phyloP scores from a whole-genome alignment of 2,329 filamentous ascomycete species.

The Karstenula rhodostoma region DNA sequence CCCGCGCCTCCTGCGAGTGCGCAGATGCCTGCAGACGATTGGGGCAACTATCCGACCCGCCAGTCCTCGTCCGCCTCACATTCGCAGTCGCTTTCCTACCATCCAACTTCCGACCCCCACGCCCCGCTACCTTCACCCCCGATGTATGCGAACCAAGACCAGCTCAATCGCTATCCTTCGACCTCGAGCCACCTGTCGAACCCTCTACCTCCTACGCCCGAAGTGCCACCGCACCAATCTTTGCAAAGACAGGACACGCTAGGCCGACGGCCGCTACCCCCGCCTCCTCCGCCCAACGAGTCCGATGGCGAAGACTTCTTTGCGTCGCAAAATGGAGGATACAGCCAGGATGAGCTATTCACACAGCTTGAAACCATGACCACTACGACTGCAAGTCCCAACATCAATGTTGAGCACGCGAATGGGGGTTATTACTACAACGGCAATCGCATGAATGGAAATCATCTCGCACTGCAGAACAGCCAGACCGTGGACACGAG shows the following conservation, averaged over 20 bases:
- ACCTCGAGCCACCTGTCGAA: constrained; percentile 43
- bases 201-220: constrained; percentile 57
- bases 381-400: constrained; percentile 40
- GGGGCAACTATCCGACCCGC: constrained; percentile 43
- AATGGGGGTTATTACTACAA: constrained; percentile 46
- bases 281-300: constrained; percentile 66
- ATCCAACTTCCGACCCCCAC: constrained; percentile 38
- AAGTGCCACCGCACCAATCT: constrained; percentile 58
- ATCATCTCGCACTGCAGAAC: constrained; percentile 52
- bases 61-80: constrained; percentile 39
- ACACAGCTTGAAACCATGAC: constrained; percentile 63
- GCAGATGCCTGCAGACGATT: constrained; percentile 43
- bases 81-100: constrained; percentile 43
- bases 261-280: constrained; percentile 65
- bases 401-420: constrained; percentile 47
- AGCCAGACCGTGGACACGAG: constrained; percentile 45
- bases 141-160: constrained; percentile 35
- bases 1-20: constrained; percentile 46
- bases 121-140: constrained; percentile 47
- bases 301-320: constrained; percentile 54
- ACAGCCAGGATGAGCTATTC: constrained; percentile 64
- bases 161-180: constrained; percentile 41
- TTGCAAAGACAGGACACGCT: constrained; percentile 62
- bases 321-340: constrained; percentile 42
- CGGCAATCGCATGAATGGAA: constrained; percentile 57